These are phyloP conservation scores for Apiospora pterosperma DNA, from an alignment of 2,329 filamentous ascomycete genomes.

Conservation along the genomic window DNA sequence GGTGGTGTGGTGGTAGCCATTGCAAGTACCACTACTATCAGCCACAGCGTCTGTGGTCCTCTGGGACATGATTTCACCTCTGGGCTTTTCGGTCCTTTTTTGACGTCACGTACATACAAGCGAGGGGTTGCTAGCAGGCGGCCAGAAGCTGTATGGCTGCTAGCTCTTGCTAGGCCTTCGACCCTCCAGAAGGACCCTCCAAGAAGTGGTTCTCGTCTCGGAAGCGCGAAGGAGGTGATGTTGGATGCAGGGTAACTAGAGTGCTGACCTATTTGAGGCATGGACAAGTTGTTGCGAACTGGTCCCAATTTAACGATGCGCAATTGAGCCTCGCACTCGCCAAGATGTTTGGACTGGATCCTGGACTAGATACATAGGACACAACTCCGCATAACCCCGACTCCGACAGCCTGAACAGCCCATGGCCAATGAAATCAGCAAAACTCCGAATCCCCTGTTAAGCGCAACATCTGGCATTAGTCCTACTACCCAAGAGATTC, in stretches of 20 bases:
- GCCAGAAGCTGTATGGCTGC: background rate
- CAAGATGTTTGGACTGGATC: background rate
- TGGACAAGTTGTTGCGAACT: background rate
- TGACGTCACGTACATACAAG: background rate
- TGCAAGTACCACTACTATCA: background rate
- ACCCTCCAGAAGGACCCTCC: background rate
- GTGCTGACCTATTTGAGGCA: background rate
- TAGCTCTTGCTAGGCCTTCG: background rate
- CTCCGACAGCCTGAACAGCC: background rate
- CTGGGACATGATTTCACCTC: background rate
- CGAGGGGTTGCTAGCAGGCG: background rate
- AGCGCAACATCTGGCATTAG: background rate
- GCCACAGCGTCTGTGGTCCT: background rate
- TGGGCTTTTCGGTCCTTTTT: background rate
- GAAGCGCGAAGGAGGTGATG: background rate
- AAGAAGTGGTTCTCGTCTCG: background rate
- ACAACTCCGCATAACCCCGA: slow-evolving; percentile 5
- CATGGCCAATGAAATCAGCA: background rate
- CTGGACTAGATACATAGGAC: background rate
- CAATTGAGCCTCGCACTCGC: background rate
- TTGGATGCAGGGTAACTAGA: background rate
- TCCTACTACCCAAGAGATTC: background rate
- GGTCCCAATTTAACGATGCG: background rate
- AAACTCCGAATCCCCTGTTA: background rate
- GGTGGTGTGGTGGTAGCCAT: background rate